phyloP scores from a whole-genome alignment of 176 grass and related monocot genomes.

The Triticum monococcum region DNA sequence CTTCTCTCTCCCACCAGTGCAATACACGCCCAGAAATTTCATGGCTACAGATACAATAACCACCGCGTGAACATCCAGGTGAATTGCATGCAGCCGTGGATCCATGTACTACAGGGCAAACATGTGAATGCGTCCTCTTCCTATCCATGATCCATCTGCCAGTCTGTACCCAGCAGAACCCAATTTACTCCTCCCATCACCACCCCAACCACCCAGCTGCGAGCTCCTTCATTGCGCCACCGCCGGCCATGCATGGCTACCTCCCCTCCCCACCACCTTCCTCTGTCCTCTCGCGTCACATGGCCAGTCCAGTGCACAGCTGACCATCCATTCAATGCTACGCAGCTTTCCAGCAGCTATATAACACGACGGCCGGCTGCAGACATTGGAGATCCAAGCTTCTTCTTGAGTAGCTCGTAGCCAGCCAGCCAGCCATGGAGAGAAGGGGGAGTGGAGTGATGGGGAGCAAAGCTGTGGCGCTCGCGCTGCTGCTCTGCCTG shows the following conservation, averaged over 20 bases:
- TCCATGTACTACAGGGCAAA: background rate
- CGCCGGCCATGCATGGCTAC: slow-evolving; percentile 17
- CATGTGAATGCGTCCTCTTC: background rate
- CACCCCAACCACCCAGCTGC: slow-evolving; percentile 18
- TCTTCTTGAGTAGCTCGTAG: background rate
- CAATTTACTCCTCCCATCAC: slow-evolving; percentile 32
- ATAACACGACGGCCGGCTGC: background rate
- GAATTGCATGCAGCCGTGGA: background rate
- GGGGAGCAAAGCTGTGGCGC: slow-evolving; percentile 33
- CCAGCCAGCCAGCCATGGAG: background rate
- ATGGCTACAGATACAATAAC: background rate
- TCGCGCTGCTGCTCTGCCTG: slow-evolving; percentile 50
- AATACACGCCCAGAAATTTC: background rate
- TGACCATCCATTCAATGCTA: slow-evolving; percentile 34
- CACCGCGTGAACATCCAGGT: background rate
- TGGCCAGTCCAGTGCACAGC: slow-evolving; percentile 32
- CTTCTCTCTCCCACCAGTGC: background rate
- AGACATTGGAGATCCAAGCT: background rate
- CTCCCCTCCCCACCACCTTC: background rate
- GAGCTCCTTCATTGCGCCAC: slow-evolving; percentile 36
- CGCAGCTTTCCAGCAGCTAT: slow-evolving; percentile 24
- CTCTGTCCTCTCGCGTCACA: slow-evolving; percentile 17
- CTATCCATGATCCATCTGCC: background rate
- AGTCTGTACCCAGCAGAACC: background rate
- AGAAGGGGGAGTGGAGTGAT: background rate